Evolutionary conservation across 2,329 filamentous ascomycete species (phyloP), one percentile per base, ranked within the genome.

Genomic region (Pezicula carpinea): DNA sequence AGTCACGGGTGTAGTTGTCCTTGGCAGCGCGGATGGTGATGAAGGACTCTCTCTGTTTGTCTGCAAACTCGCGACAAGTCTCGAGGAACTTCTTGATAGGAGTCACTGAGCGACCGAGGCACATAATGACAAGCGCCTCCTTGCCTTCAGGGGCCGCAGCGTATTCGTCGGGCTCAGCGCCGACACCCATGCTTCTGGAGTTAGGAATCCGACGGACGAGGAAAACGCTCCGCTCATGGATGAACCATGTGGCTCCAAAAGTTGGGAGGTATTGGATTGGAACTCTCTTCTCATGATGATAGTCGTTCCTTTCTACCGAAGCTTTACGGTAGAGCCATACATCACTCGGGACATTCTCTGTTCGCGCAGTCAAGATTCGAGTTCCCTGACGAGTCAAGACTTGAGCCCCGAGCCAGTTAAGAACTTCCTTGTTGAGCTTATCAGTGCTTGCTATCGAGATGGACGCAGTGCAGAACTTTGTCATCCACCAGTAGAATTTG

Each of bases 21-120:
- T 46, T 49, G 11, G 39, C 38, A 22, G 72, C 56, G 53, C 74
- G 72, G 44, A 76, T 73, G 33, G 74, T 72, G 52, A 75, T 71
- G 17, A 73, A 75, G 51, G 72, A 74, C 50, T 76, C 70, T 0
- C 70, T 66, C 51, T 76, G 68, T 23, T 64, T 65, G 39, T 76
- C 73, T 1, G 72, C 65, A 50, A 69, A 75, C 23, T 74, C 71
- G 6, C 73, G 73, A 45, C 70, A 79, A 0, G 48, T 62, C 38
- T 72, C 66, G 34, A 75, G 68, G 51, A 74, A 70, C 1, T 46
- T 50, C 55, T 70, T 74, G 50, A 77, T 70, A 0, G 75, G 74
- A 2, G 68, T 66, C 0, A 71, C 73, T 1, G 76, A 78, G 48
- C 73, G 69, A 10, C 74, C 74, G 17, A 78, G 66, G 48, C 72